These are phyloP conservation scores for Euphorbia tirucalli DNA, from an alignment of 345 rosid species.

Conservation along the genomic window DNA sequence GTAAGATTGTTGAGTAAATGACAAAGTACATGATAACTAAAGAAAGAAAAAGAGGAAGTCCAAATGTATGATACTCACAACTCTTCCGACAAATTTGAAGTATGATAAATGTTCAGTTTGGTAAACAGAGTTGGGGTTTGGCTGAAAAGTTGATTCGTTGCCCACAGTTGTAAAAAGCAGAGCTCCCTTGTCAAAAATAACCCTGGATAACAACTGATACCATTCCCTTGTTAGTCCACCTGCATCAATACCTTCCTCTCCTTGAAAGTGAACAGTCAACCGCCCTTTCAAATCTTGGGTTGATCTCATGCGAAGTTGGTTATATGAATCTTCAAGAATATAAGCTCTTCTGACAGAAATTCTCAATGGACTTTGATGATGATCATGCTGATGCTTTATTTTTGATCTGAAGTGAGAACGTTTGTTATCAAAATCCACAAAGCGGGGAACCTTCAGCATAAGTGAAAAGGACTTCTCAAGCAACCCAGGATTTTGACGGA, in stretches of 20 bases:
- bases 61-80: constrained; percentile 52
- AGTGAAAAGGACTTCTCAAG: constrained; percentile 98
- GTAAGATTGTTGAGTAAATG: constrained; percentile 20
- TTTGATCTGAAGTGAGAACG: constrained; percentile 90
- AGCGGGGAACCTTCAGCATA: constrained; percentile 89
- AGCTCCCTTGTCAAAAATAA: constrained; percentile 94
- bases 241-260: constrained; percentile 98
- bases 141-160: constrained; percentile 96
- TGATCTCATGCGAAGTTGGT: constrained; percentile 85
- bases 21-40: not conserved
- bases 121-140: constrained; percentile 92
- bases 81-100: constrained; percentile 97
- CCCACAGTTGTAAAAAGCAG: constrained; percentile 95
- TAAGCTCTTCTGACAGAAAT: constrained; percentile 95
- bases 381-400: constrained; percentile 92
- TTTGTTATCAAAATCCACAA: constrained; percentile 93
- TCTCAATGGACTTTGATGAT: constrained; percentile 83
- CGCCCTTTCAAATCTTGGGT: constrained; percentile 88
- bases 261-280: constrained; percentile 90
- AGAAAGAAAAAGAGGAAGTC: constrained; percentile 2
- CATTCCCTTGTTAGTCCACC: constrained; percentile 99
- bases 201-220: constrained; percentile 95
- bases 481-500: constrained; percentile 86
- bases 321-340: constrained; percentile 95
- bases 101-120: constrained; percentile 98